phyloP scores from a whole-genome alignment of 805 yeast species.

The Candida chilensis region DNA sequence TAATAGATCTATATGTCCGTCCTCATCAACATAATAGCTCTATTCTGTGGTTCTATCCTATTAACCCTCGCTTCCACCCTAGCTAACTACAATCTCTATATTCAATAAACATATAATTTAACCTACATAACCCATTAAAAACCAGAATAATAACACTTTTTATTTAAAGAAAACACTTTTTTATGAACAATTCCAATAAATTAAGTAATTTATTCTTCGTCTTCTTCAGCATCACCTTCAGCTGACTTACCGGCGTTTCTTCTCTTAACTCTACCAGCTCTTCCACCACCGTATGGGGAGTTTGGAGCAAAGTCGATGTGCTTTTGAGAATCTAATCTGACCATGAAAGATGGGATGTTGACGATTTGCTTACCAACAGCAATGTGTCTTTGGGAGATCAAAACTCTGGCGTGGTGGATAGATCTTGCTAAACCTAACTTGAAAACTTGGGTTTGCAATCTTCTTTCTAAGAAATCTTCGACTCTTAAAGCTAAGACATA shows the following conservation, averaged over 20 bases:
- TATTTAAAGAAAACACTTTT: too few species aligned
- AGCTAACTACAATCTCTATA: background rate
- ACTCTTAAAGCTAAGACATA: slow-evolving; percentile 96
- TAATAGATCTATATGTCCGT: too few species aligned
- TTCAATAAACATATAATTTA: background rate
- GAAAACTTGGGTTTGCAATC: slow-evolving; percentile 99
- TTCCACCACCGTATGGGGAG: slow-evolving; percentile 99
- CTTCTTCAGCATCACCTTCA: slow-evolving; percentile 68
- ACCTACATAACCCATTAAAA: background rate
- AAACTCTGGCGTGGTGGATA: slow-evolving; percentile 99
- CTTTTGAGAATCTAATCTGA: slow-evolving; percentile 99
- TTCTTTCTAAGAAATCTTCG: slow-evolving; percentile 99
- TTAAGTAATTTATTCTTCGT: slow-evolving; percentile 57
- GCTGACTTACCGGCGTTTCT: slow-evolving; percentile 63
- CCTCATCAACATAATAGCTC: too few species aligned
- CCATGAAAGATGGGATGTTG: slow-evolving; percentile 98
- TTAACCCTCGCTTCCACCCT: background rate
- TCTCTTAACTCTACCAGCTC: slow-evolving; percentile 99
- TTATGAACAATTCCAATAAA: too few species aligned
- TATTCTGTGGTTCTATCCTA: too few species aligned
- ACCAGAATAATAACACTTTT: too few species aligned
- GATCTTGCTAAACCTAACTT: slow-evolving; percentile 99
- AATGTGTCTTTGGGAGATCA: slow-evolving; percentile 98
- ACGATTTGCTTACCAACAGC: slow-evolving; percentile 99
- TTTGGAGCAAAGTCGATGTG: slow-evolving; percentile 99